Percentiles rank a stretch among this genome's conserved stretches.
These are phyloP conservation scores for Fusarium luffae DNA, from an alignment of 2,329 filamentous ascomycete genomes.

Conservation along the genomic window DNA sequence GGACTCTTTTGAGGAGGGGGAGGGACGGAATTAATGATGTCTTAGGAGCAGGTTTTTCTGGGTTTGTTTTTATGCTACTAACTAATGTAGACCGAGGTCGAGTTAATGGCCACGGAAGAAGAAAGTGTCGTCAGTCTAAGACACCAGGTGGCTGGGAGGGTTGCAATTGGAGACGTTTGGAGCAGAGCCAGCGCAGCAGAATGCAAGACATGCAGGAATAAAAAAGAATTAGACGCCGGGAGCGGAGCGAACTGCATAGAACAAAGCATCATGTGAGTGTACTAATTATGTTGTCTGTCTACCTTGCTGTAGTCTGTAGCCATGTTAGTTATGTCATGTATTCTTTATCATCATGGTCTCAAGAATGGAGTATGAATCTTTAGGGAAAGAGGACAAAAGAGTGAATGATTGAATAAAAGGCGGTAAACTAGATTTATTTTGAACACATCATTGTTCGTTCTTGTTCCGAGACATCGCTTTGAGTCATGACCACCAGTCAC, in stretches of 20 bases:
- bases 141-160: constrained; percentile 41
- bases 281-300: not conserved
- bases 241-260: constrained; percentile 35
- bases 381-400: constrained; percentile 5
- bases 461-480: constrained; percentile 24
- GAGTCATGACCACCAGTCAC: constrained; percentile 45
- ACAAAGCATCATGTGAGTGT: constrained; percentile 44
- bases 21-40: constrained; percentile 4
- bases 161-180: constrained; percentile 11
- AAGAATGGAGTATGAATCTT: not conserved
- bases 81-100: constrained; percentile 2
- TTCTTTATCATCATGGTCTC: not conserved
- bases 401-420: constrained; percentile 4
- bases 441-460: constrained; percentile 32
- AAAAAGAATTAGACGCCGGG: constrained; percentile 36
- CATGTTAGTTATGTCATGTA: not conserved
- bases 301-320: not conserved
- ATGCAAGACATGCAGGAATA: constrained; percentile 39
- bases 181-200: constrained; percentile 39
- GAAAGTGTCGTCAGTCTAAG: constrained; percentile 40
- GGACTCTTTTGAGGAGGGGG: constrained; percentile 8
- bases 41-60: constrained; percentile 12
- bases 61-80: not conserved
- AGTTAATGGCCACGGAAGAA: constrained; percentile 14
- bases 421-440: constrained; percentile 19